phyloP scores from a whole-genome alignment of 208 protist genomes.

The Porcisia deanei region DNA sequence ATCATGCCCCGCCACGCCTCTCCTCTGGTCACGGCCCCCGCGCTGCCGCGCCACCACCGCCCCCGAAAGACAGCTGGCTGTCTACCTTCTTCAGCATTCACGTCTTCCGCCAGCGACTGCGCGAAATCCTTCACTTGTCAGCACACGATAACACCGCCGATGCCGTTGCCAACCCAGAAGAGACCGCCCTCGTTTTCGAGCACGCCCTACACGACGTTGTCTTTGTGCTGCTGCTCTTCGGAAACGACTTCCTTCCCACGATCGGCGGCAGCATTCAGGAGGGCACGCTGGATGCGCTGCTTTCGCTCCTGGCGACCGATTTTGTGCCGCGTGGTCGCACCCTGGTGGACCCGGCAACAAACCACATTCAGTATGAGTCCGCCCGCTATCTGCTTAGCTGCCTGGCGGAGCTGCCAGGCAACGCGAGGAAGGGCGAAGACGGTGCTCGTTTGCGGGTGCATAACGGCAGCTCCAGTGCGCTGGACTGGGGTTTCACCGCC shows the following conservation, averaged over 20 bases:
- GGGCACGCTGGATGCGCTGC: slow-evolving; percentile 92
- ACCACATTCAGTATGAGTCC: slow-evolving; percentile 74
- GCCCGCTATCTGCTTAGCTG: slow-evolving; percentile 81
- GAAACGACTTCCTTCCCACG: slow-evolving; percentile 99
- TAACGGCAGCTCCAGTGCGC: slow-evolving; percentile 31
- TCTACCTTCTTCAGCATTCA: slow-evolving; percentile 90
- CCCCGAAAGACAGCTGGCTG: slow-evolving; percentile 60
- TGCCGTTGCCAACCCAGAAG: slow-evolving; percentile 5
- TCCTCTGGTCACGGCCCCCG: not conserved
- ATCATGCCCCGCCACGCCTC: not conserved
- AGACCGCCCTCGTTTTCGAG: slow-evolving; percentile 51
- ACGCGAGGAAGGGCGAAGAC: slow-evolving; percentile 18
- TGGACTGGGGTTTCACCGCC: slow-evolving; percentile 35
- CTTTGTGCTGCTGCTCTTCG: slow-evolving; percentile 97
- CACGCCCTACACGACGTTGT: slow-evolving; percentile 96
- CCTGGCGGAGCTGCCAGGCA: slow-evolving; percentile 63
- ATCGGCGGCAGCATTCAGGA: slow-evolving; percentile 94
- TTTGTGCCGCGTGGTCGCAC: slow-evolving; percentile 75
- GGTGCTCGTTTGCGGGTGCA: slow-evolving; percentile 39
- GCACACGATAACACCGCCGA: slow-evolving; percentile 8
- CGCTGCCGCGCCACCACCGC: not conserved
- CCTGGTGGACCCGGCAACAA: slow-evolving; percentile 71
- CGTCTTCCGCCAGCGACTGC: slow-evolving; percentile 72
- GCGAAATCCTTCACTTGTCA: slow-evolving; percentile 38
- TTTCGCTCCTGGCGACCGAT: slow-evolving; percentile 75